These are phyloP conservation scores for Hortaea werneckii DNA, from an alignment of 2,329 filamentous ascomycete species.

Conservation along the genomic window DNA sequence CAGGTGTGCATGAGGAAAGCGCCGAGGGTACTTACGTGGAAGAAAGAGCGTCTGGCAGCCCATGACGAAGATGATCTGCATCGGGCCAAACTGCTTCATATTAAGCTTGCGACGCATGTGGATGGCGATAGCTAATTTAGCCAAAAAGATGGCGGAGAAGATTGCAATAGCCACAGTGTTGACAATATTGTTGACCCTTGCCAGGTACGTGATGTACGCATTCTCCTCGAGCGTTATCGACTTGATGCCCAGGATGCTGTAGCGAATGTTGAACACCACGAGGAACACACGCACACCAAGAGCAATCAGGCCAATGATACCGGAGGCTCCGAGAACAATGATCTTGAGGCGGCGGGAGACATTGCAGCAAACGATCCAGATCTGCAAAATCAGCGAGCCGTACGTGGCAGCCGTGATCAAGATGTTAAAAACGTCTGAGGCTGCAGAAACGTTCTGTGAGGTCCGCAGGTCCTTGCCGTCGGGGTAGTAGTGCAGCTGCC, in stretches of 20 bases:
- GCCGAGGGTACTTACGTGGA: slow-evolving; percentile 41
- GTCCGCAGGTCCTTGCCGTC: slow-evolving; percentile 6
- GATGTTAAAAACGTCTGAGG: slow-evolving; percentile 40
- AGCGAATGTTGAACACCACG: slow-evolving; percentile 37
- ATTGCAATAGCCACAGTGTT: slow-evolving; percentile 49
- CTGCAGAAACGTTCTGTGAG: slow-evolving; percentile 29
- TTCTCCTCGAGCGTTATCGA: slow-evolving; percentile 6
- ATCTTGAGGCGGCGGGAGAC: slow-evolving; percentile 32
- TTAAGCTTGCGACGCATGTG: slow-evolving; percentile 46
- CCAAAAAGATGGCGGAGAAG: slow-evolving; percentile 52
- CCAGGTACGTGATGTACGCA: slow-evolving; percentile 29
- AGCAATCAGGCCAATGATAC: slow-evolving; percentile 40
- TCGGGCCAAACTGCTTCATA: slow-evolving; percentile 51
- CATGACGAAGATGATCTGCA: slow-evolving; percentile 59
- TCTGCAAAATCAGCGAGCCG: slow-evolving; percentile 51
- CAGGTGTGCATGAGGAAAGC: neutral
- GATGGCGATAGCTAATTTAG: slow-evolving; percentile 51
- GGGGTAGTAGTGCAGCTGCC: slow-evolving; percentile 17
- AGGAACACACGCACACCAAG: slow-evolving; percentile 45
- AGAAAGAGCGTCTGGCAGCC: slow-evolving; percentile 56
- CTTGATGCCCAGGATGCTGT: slow-evolving; percentile 13
- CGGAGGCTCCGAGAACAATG: slow-evolving; percentile 34
- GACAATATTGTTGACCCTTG: slow-evolving; percentile 39
- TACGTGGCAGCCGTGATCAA: slow-evolving; percentile 48
- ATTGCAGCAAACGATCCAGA: slow-evolving; percentile 51